Conservation (phyloP, 2,329 filamentous ascomycete genomes). For the Ophiostoma himal-ulmi region DNA sequence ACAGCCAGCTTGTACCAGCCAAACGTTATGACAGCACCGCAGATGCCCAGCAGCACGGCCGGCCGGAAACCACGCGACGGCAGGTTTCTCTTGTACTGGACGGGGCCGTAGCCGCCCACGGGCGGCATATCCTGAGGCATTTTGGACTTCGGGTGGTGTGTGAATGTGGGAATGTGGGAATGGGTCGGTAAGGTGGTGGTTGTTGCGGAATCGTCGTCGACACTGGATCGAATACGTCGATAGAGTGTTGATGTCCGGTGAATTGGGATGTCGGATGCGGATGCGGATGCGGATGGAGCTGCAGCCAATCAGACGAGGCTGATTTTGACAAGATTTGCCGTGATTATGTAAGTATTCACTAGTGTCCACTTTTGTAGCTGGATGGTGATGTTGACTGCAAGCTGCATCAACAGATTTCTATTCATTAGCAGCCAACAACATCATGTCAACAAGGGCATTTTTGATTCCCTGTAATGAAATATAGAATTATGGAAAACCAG, state of each 20-base stretch:
- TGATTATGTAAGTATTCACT: neutral
- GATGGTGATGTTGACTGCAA: neutral
- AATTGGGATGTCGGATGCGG: neutral
- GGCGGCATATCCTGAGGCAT: conserved; percentile 99
- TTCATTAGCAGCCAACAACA: no score
- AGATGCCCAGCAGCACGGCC: conserved; percentile 66
- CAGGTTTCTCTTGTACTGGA: conserved; percentile 96
- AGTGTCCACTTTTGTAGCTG: neutral
- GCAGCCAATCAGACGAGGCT: conserved; percentile 5
- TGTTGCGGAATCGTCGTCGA: conserved; percentile 4
- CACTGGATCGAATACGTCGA: neutral
- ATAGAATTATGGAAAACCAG: no score
- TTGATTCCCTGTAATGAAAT: no score
- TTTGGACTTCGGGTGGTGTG: conserved; percentile 34
- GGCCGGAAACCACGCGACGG: conserved; percentile 87
- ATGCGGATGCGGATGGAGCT: neutral
- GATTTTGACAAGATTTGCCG: conserved; percentile 12
- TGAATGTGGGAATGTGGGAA: neutral
- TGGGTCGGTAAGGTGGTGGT: neutral
- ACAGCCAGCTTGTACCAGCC: conserved; percentile 82
- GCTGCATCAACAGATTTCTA: neutral
- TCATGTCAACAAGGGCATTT: no score
- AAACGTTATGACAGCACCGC: conserved; percentile 74
- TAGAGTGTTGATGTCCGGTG: neutral
- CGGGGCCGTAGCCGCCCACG: conserved; percentile 83